Percentiles rank a stretch among this genome's conserved stretches.
These are phyloP conservation scores for Phytophthora meadii DNA, from an alignment of 352 stramenopile genomes.

Conservation along the genomic window DNA sequence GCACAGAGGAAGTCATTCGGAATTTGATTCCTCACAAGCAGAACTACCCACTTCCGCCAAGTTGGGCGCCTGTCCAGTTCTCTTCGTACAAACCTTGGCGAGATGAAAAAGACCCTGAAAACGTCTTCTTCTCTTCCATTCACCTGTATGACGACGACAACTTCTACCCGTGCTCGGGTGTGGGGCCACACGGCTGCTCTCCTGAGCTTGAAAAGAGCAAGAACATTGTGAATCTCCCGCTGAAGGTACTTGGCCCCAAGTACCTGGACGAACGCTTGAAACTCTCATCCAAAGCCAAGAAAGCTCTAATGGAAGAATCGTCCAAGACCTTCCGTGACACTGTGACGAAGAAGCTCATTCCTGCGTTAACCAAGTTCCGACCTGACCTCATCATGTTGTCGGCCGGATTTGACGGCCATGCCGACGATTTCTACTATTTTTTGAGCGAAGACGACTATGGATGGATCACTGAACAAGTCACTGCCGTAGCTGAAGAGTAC, in stretches of 20 bases:
- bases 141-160: constrained; percentile 70
- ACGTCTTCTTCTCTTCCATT: constrained; percentile 74
- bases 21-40: constrained; percentile 70
- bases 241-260: constrained; percentile 56
- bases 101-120: constrained; percentile 65
- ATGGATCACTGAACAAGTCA: constrained; percentile 87
- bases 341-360: constrained; percentile 53
- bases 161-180: constrained; percentile 69
- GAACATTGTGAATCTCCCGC: constrained; percentile 67
- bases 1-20: constrained; percentile 69
- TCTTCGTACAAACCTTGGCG: constrained; percentile 75
- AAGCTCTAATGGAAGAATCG: constrained; percentile 54
- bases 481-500: constrained; percentile 93
- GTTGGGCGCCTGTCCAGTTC: constrained; percentile 66
- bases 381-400: constrained; percentile 76
- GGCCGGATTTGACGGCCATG: constrained; percentile 72
- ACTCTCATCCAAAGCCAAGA: constrained; percentile 62
- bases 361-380: constrained; percentile 52
- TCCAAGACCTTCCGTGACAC: constrained; percentile 55
- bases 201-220: constrained; percentile 49
- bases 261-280: constrained; percentile 69
- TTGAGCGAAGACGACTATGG: constrained; percentile 88
- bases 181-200: constrained; percentile 54
- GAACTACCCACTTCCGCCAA: constrained; percentile 67
- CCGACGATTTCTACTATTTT: constrained; percentile 76